Conservation (phyloP, 2,329 filamentous ascomycete genomes). For the Pestalotiopsis sp. region DNA sequence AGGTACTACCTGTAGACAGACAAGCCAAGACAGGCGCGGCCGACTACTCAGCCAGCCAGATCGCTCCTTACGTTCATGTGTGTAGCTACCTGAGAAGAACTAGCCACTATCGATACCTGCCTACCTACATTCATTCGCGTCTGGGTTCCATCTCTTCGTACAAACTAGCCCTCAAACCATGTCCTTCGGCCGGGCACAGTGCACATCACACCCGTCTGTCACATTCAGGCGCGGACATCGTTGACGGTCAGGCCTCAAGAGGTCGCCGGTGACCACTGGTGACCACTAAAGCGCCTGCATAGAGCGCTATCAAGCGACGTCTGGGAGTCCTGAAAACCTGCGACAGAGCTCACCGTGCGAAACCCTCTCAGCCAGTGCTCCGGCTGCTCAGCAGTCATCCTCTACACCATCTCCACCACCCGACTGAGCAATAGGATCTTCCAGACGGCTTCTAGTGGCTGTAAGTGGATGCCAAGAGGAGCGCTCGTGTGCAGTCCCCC, state of each 20-base stretch:
- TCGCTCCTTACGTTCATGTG: neutral
- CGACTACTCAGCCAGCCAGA: too few species aligned
- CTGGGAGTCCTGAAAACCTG: neutral
- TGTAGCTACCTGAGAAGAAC: too few species aligned
- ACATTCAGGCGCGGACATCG: conserved; percentile 8
- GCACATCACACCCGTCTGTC: conserved; percentile 3
- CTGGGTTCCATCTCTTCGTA: neutral
- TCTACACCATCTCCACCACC: conserved; percentile 12
- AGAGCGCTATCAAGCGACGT: conserved; percentile 13
- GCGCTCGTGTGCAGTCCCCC: conserved; percentile 13
- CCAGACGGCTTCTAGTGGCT: conserved; percentile 15
- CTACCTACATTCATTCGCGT: neutral
- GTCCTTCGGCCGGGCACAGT: neutral
- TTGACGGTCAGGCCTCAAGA: conserved; percentile 10
- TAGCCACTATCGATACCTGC: neutral
- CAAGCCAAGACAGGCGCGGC: neutral
- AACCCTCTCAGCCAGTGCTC: conserved; percentile 7
- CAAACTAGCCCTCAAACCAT: neutral
- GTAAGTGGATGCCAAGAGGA: conserved; percentile 12
- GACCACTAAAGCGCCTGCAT: conserved; percentile 5
- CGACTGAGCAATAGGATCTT: conserved; percentile 16
- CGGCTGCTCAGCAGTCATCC: conserved; percentile 2
- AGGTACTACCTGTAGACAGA: neutral
- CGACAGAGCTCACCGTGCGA: conserved; percentile 7
- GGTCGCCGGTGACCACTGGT: conserved; percentile 6